Conservation (phyloP, 2,329 filamentous ascomycete species). For the Elsinoe ampelina region DNA sequence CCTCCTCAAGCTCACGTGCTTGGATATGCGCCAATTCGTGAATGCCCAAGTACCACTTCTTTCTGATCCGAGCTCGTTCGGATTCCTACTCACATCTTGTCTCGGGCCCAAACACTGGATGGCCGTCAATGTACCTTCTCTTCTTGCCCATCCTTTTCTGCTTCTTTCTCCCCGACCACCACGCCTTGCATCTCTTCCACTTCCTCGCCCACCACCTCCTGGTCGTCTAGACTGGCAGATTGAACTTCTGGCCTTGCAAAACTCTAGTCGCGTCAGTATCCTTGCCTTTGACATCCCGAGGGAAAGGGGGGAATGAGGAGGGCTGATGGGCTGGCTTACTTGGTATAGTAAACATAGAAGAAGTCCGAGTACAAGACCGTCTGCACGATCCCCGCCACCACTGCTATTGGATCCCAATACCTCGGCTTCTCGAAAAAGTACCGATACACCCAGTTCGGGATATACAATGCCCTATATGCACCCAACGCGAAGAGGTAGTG, state of each 20-base stretch:
- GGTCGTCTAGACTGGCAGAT: conserved; percentile 38
- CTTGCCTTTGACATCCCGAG: background rate
- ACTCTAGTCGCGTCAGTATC: conserved; percentile 30
- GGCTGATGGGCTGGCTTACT: no score
- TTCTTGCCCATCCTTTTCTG: background rate
- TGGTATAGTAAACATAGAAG: conserved; percentile 99
- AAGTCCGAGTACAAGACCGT: conserved; percentile 97
- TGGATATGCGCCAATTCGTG: no score
- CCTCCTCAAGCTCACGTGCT: no score
- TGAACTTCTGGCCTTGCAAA: conserved; percentile 46
- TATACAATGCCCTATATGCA: conserved; percentile 85
- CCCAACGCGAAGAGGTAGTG: conserved; percentile 95
- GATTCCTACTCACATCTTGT: no score
- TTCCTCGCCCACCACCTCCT: background rate
- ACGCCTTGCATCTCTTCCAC: background rate
- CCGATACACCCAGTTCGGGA: conserved; percentile 96
- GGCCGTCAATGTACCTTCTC: background rate
- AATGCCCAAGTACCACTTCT: no score
- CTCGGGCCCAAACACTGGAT: no score
- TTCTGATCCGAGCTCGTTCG: no score
- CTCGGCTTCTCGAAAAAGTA: conserved; percentile 60
- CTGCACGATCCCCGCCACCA: conserved; percentile 82
- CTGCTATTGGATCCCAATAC: conserved; percentile 67
- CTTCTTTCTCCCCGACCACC: conserved; percentile 24
- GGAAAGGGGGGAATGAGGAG: conserved; percentile 36